Evolutionary conservation across 2,329 filamentous ascomycete species (phyloP).

Genomic region (Dactylonectria estremocensis): DNA sequence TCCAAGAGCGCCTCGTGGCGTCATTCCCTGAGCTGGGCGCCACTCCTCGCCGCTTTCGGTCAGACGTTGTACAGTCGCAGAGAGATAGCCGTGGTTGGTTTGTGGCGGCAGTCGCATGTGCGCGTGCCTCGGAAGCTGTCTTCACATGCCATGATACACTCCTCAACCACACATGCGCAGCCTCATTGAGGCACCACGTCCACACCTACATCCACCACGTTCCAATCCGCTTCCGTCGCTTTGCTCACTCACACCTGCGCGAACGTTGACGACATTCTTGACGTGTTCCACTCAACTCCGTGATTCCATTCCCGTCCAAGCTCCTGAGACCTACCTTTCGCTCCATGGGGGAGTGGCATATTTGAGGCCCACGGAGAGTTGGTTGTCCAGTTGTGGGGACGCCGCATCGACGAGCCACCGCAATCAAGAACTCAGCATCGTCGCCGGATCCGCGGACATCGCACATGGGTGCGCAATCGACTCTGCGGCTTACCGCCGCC

Average conservation of each 20-base stretch:
- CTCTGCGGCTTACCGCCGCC: conserved; percentile 75
- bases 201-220: conserved; percentile 9
- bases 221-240: conserved; percentile 23
- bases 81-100: conserved; percentile 15
- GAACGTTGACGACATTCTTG: conserved; percentile 16
- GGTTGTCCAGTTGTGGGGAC: conserved; percentile 42
- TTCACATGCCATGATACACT: conserved; percentile 48
- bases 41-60: conserved; percentile 41
- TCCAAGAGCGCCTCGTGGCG: conserved; percentile 37
- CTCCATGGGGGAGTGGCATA: conserved; percentile 41
- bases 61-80: conserved; percentile 40
- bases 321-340: conserved; percentile 8
- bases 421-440: conserved; percentile 30
- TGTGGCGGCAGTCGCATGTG: conserved; percentile 41
- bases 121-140: conserved; percentile 48
- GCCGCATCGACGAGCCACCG: conserved; percentile 29
- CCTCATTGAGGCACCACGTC: conserved; percentile 29
- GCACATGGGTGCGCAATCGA: conserved; percentile 90
- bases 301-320: conserved; percentile 13
- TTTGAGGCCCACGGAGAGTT: conserved; percentile 39
- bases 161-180: conserved; percentile 19
- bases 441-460: conserved; percentile 5
- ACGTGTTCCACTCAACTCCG: conserved; percentile 19
- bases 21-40: conserved; percentile 43
- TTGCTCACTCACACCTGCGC: background rate